Conservation (phyloP, 225 moss, liverwort and hornwort genomes). For the Sphagnum tenellum region DNA sequence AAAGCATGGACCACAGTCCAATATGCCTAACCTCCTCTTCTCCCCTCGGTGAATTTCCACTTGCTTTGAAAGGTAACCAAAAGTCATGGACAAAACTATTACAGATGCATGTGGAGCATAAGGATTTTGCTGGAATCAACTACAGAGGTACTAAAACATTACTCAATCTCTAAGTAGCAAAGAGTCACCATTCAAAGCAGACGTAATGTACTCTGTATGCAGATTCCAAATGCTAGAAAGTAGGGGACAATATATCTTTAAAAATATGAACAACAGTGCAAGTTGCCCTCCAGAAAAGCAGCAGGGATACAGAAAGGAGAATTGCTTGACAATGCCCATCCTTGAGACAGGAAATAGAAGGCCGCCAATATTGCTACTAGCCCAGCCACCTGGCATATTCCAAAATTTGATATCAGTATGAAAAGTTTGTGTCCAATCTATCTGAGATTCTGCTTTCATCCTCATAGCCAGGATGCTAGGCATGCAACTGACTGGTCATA, state of each 20-base stretch:
- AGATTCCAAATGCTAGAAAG: too few species aligned
- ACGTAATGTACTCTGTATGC: background rate
- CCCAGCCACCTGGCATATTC: conserved; percentile 48
- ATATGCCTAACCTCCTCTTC: conserved; percentile 72
- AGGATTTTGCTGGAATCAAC: too few species aligned
- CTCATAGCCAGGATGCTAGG: background rate
- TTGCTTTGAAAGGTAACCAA: conserved; percentile 56
- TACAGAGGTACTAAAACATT: background rate
- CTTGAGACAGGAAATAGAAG: conserved; percentile 89
- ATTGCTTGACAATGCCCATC: conserved; percentile 97
- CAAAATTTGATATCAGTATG: background rate
- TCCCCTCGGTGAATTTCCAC: conserved; percentile 31
- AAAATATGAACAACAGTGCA: too few species aligned
- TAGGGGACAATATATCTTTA: too few species aligned
- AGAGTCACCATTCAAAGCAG: background rate
- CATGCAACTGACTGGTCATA: background rate
- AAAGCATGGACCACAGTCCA: conserved; percentile 71
- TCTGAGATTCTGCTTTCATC: background rate
- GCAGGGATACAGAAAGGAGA: conserved; percentile 94
- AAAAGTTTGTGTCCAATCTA: too few species aligned
- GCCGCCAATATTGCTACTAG: conserved; percentile 86
- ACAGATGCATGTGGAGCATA: too few species aligned
- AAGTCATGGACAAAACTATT: conserved; percentile 50
- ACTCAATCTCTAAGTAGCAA: background rate
- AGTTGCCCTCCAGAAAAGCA: background rate